Evolutionary conservation across 768 basidiomycete genomes (phyloP), one percentile per base, ranked within the genome.

Genomic region (Suillus discolor): DNA sequence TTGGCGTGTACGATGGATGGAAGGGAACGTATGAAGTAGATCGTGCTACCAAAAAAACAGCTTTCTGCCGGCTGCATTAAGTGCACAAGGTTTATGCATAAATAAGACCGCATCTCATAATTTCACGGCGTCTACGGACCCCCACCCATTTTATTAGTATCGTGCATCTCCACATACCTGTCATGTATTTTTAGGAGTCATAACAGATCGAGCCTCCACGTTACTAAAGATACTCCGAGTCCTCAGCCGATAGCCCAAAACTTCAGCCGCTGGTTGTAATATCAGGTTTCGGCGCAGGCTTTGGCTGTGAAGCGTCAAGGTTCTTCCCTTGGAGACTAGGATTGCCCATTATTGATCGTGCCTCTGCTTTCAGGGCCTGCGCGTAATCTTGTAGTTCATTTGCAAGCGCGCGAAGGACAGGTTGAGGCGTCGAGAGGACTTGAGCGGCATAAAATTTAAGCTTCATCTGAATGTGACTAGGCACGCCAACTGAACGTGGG

Each of bases 381-480:
- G 59, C 25, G 12, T 60, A 20, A 60, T 41, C 25, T 34, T 64
- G 18, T 4, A 79, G 64, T 65, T 89, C 85, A 39, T 82, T 78
- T 11, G 82, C 75, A 42, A 88, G 72, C 11, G 72, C 71, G 57
- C 72, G 73, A 54, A 89, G 71, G 53, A 81, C 70, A 4, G 69
- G 67, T 49, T 79, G 69, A 1, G 89, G 84, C n/a, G 79, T 83
- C 1, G 84, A 80, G 25, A 85, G 65, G 8, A 88, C 72, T 69
- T 89, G 85, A 8, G 88, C 89, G 6, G 86, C 86, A 68, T 93
- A 94, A 76, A 89, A 94, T 16, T 81, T 74, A 31, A 93, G 69
- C 77, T 92, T 94, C 69, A 86, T 86, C 11, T 80, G 73, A 59
- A 85, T 74, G 69, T 84, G 84, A 61, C 78, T 80, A 61, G 66